Evolutionary conservation across 805 yeast species (phyloP), one percentile per base, ranked within the genome.

Genomic region (Candida namnaoensis): DNA sequence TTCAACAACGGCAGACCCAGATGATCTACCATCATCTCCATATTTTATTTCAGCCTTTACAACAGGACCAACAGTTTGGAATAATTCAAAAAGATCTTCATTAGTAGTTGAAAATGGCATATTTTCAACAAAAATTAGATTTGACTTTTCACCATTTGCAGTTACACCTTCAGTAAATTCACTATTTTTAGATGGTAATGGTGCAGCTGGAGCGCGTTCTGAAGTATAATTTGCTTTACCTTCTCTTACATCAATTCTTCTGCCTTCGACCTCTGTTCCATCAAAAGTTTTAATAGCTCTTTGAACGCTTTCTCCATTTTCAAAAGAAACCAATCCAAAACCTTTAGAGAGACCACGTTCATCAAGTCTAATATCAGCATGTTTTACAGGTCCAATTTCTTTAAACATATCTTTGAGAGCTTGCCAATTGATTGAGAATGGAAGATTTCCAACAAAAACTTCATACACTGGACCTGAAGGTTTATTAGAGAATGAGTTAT

Each of bases 101-200:
- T 81, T 80, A 30, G 88, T 77, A n/a, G 97, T 90, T 40, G 88
- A 82, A 71, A 77, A 87, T 28, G 98, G 98, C 56, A 91, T 68
- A 66, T 91, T 91, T 37, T 71, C 72, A 23, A 84, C 88, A 56
- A 65, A 83, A 37, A 91, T 73, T 23, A 75, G 69, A 32, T 68
- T 74, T 39, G 78, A 80, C 39, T 76, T 78, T 34, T 65, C 73
- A 36, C 87, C 88, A 37, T 70, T 65, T 2, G 82, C 85, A 8
- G 58, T 52, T 36, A 84, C 88, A 42, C 79, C 82, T 38, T 71
- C 76, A 12, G 88, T 77, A 59, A 88, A 85, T 8, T 68, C 79
- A 34, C 78, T 56, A 45, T 40, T 38, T 73, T 74, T 32, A 25
- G 35, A 28, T 25, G 34, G 23, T 24, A 42, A 13, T 35, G 41